A percentile compares a stretch with the other conserved stretches of the same genome.
These are phyloP conservation scores for Sporothrix protearum DNA, from an alignment of 2,329 filamentous ascomycete species.

Conservation along the genomic window DNA sequence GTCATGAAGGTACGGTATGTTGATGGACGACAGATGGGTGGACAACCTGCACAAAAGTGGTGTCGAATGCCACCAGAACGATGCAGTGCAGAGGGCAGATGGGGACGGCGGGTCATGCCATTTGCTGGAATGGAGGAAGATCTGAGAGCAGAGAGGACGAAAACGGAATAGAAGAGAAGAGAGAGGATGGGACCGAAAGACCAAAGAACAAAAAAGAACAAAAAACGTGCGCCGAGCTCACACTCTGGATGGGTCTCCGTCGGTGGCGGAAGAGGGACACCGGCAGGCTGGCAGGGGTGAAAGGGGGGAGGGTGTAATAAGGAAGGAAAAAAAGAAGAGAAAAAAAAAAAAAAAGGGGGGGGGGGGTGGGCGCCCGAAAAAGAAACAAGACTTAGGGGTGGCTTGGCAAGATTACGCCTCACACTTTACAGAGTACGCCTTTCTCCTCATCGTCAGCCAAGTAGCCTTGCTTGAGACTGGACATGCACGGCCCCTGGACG, in stretches of 20 bases:
- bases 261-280: slow-evolving; percentile 16
- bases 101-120: not conserved
- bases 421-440: not conserved
- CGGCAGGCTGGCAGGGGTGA: not conserved
- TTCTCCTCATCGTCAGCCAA: not conserved
- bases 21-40: not conserved
- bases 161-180: not conserved
- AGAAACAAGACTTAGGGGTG: not conserved
- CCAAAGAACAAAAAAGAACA: not conserved
- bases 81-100: not conserved
- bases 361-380: not conserved
- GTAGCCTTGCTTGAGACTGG: not conserved
- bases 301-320: not conserved
- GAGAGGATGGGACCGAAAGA: not conserved
- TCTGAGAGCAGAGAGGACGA: not conserved
- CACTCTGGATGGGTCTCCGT: slow-evolving; percentile 17
- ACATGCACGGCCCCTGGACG: not conserved
- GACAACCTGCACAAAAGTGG: not conserved
- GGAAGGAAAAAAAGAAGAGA: too few species aligned
- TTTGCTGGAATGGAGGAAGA: not conserved
- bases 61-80: not conserved
- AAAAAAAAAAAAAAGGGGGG: too few species aligned
- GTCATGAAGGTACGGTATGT: not conserved
- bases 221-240: slow-evolving; percentile 12
- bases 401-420: not conserved